A percentile compares a stretch with the other conserved stretches of the same genome.
These are phyloP conservation scores for Calonectria pseudoturangicola DNA, from an alignment of 2,329 filamentous ascomycete genomes.

Conservation along the genomic window DNA sequence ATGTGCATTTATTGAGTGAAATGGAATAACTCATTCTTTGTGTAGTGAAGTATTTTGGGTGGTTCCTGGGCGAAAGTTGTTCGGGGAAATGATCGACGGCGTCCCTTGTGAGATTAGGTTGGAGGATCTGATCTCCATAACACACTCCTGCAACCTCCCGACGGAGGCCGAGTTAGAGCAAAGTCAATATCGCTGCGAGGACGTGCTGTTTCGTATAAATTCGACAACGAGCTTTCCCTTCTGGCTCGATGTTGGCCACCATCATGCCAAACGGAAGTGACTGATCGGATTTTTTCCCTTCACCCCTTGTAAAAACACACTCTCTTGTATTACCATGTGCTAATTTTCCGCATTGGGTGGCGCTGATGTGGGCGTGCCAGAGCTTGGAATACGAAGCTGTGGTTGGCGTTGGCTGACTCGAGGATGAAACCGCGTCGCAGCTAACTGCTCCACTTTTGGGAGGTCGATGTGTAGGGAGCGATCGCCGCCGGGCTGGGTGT, in stretches of 20 bases:
- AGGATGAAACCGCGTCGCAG: conserved; percentile 40
- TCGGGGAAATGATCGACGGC: conserved; percentile 25
- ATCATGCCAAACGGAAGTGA: not conserved
- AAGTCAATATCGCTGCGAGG: conserved; percentile 17
- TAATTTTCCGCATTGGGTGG: conserved; percentile 9
- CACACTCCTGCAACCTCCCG: conserved; percentile 23
- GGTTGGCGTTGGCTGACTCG: conserved; percentile 33
- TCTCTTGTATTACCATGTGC: not conserved
- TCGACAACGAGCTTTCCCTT: too few species aligned
- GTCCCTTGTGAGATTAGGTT: conserved; percentile 23
- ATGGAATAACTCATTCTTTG: not conserved
- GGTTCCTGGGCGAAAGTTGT: conserved; percentile 1
- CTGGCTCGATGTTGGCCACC: not conserved
- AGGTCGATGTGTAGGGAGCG: conserved; percentile 32
- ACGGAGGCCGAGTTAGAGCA: conserved; percentile 19
- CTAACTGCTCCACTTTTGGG: conserved; percentile 42
- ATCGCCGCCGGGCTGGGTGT: conserved; percentile 18
- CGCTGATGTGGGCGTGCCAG: conserved; percentile 15
- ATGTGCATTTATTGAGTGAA: too few species aligned
- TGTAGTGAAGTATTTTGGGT: not conserved
- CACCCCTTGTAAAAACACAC: too few species aligned
- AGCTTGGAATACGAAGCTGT: conserved; percentile 18
- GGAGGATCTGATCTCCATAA: conserved; percentile 17
- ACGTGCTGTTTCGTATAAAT: conserved; percentile 19
- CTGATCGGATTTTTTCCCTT: not conserved